phyloP scores from a whole-genome alignment of 2,329 filamentous ascomycete genomes.

The Penicillium sp. region DNA sequence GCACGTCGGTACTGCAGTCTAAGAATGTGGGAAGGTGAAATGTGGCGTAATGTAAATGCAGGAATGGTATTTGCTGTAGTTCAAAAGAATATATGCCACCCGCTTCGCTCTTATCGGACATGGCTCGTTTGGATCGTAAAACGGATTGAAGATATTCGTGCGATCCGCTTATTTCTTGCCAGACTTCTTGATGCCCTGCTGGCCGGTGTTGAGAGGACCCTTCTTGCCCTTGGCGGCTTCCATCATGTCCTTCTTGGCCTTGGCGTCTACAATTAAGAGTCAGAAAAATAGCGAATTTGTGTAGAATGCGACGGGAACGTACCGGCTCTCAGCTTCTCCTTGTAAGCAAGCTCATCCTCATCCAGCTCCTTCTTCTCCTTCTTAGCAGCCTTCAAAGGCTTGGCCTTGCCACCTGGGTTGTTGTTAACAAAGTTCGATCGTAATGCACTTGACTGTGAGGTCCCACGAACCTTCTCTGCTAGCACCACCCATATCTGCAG shows the following conservation, averaged over 20 bases:
- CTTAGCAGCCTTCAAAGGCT: conserved; percentile 86
- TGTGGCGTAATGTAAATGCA: neutral
- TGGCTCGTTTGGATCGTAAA: conserved; percentile 25
- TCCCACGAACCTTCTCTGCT: conserved; percentile 61
- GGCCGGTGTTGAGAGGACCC: conserved; percentile 79
- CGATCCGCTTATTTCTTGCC: conserved; percentile 75
- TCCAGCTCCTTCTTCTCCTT: conserved; percentile 79
- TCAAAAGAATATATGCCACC: conserved; percentile 1
- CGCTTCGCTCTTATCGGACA: conserved; percentile 16
- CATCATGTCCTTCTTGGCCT: conserved; percentile 81
- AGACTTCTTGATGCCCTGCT: conserved; percentile 95
- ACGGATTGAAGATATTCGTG: conserved; percentile 2
- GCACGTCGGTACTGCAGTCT: neutral
- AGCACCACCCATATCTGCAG: conserved; percentile 59
- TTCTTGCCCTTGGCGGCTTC: conserved; percentile 74
- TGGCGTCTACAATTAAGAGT: conserved; percentile 59
- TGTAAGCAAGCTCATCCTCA: conserved; percentile 80
- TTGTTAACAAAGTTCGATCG: conserved; percentile 17
- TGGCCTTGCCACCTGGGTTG: conserved; percentile 69
- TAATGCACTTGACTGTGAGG: neutral
- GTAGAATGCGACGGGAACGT: conserved; percentile 35
- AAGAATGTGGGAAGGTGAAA: neutral
- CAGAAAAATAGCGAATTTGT: conserved; percentile 4
- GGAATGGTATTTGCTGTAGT: conserved; percentile 4
- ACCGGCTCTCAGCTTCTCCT: conserved; percentile 83